These are phyloP conservation scores for Trichosporon faecale DNA, from an alignment of 1,284 basidiomycete species.

Conservation along the genomic window DNA sequence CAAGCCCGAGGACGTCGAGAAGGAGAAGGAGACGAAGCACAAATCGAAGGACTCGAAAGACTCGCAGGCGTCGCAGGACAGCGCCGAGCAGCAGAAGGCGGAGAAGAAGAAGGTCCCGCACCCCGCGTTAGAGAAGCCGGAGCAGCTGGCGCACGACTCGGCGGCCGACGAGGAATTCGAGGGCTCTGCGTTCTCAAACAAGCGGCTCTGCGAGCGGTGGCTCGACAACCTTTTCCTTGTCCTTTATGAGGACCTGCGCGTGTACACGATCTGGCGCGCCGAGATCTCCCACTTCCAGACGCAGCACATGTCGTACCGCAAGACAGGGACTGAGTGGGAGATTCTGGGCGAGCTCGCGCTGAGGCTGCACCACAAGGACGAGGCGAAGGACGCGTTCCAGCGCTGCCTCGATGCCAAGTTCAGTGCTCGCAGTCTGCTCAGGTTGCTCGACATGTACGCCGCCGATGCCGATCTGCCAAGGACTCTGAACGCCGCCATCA, in stretches of 20 bases:
- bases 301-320: slow-evolving; percentile 90
- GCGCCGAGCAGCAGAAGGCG: slow-evolving; percentile 8
- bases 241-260: slow-evolving; percentile 95
- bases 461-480: slow-evolving; percentile 89
- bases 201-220: slow-evolving; percentile 95
- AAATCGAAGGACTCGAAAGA: slow-evolving; percentile 26
- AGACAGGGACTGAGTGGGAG: slow-evolving; percentile 97
- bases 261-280: slow-evolving; percentile 98
- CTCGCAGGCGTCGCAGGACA: background rate
- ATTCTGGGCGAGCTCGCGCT: slow-evolving; percentile 92
- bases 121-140: slow-evolving; percentile 51
- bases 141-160: slow-evolving; percentile 41
- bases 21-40: slow-evolving; percentile 26
- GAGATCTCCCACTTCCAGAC: slow-evolving; percentile 99
- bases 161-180: slow-evolving; percentile 54
- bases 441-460: slow-evolving; percentile 89
- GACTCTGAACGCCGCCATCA: slow-evolving; percentile 83
- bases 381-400: slow-evolving; percentile 95
- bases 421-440: slow-evolving; percentile 85
- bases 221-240: slow-evolving; percentile 97
- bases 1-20: slow-evolving; percentile 45
- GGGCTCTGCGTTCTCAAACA: slow-evolving; percentile 89
- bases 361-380: slow-evolving; percentile 91
- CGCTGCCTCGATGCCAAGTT: slow-evolving; percentile 87
- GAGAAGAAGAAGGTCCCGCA: slow-evolving; percentile 25